Conservation (phyloP, 768 basidiomycete species). For the Leccinum variicolor region DNA sequence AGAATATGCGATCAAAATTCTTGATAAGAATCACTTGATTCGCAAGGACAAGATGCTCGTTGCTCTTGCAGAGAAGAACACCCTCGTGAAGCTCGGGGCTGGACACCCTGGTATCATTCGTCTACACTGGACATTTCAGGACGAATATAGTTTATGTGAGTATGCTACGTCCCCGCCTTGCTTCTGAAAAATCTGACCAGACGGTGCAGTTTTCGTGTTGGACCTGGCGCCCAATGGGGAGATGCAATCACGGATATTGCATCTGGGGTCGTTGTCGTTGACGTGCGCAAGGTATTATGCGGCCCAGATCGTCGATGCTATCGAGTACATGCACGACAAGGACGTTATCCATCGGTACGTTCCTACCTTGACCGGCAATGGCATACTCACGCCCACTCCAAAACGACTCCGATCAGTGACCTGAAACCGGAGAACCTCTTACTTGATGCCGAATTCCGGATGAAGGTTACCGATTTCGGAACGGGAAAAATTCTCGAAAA, state of each 20-base stretch:
- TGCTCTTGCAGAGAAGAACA: conserved; percentile 78
- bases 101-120: conserved; percentile 81
- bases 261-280: conserved; percentile 83
- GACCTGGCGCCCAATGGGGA: conserved; percentile 78
- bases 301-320: conserved; percentile 85
- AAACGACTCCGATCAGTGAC: conserved; percentile 41
- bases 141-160: conserved; percentile 80
- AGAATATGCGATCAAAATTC: conserved; percentile 73
- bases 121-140: conserved; percentile 83
- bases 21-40: conserved; percentile 81
- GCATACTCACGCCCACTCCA: conserved; percentile 8
- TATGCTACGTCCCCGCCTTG: conserved; percentile 6
- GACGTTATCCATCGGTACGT: conserved; percentile 82
- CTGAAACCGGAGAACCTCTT: conserved; percentile 88
- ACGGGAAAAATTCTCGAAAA: conserved; percentile 75
- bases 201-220: conserved; percentile 64
- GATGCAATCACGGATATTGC: conserved; percentile 66
- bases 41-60: conserved; percentile 75
- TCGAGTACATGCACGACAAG: conserved; percentile 87
- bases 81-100: conserved; percentile 58
- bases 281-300: conserved; percentile 78
- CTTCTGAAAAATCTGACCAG: conserved; percentile 3
- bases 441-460: conserved; percentile 79
- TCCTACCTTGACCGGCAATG: conserved; percentile 1
- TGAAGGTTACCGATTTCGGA: conserved; percentile 97